phyloP scores from a whole-genome alignment of 2,329 filamentous ascomycete species.

The Hortaea werneckii region DNA sequence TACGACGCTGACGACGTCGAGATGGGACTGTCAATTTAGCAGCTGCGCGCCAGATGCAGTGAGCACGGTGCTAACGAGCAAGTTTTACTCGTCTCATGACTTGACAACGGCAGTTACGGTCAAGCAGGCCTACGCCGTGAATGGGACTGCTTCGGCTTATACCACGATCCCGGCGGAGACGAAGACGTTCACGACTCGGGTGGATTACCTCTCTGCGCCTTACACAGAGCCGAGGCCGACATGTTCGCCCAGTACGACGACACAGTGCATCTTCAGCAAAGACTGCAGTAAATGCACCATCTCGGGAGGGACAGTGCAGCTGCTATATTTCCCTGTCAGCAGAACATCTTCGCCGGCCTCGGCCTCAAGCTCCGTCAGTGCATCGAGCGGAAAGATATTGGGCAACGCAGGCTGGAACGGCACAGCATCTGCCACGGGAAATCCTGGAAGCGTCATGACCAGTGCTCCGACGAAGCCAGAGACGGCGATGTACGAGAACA shows the following conservation, averaged over 20 bases:
- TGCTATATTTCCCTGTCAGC: conserved; percentile 5
- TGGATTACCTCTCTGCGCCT: no score
- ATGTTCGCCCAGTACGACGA: neutral
- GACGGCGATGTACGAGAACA: conserved; percentile 4
- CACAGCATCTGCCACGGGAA: no score
- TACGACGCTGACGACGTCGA: neutral
- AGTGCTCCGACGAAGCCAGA: neutral
- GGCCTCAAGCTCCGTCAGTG: no score
- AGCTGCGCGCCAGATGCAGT: neutral
- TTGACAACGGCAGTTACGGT: neutral
- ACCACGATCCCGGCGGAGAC: neutral
- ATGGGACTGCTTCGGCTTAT: neutral
- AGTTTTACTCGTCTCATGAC: neutral
- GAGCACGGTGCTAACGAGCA: neutral
- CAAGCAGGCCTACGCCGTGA: neutral
- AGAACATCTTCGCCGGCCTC: neutral
- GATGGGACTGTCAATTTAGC: neutral
- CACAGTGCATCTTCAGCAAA: neutral
- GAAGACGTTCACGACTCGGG: no score
- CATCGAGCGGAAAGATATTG: no score
- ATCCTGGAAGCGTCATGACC: neutral
- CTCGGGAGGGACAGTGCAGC: conserved; percentile 5
- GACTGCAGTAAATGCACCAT: conserved; percentile 6
- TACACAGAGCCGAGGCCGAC: neutral
- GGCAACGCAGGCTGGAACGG: neutral